These are phyloP conservation scores for Pythium dissimile DNA, from an alignment of 352 stramenopile genomes.

Conservation along the genomic window DNA sequence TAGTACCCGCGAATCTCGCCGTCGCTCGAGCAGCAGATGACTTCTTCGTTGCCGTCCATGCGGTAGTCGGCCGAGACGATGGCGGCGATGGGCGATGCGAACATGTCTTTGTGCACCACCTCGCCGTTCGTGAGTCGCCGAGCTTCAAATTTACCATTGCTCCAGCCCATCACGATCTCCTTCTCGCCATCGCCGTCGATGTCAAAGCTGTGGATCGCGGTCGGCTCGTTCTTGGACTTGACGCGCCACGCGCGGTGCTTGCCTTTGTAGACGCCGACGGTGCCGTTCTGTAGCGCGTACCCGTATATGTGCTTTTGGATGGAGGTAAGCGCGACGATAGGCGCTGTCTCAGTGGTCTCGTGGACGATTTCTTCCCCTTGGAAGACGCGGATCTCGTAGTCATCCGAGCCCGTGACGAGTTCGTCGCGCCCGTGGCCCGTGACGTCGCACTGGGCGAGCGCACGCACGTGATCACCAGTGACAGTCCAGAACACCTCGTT, in stretches of 20 bases:
- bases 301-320: constrained; percentile 76
- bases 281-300: constrained; percentile 90
- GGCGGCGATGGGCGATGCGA: constrained; percentile 54
- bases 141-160: constrained; percentile 86
- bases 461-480: constrained; percentile 89
- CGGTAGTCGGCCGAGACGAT: constrained; percentile 85
- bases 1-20: constrained; percentile 80
- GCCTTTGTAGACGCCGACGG: constrained; percentile 90
- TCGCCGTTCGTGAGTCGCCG: constrained; percentile 72
- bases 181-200: constrained; percentile 88
- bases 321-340: constrained; percentile 63
- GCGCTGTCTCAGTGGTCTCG: constrained; percentile 86
- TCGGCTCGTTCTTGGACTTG: constrained; percentile 88
- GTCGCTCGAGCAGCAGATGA: constrained; percentile 83
- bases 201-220: constrained; percentile 83
- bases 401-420: constrained; percentile 87
- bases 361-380: constrained; percentile 86
- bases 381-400: constrained; percentile 90
- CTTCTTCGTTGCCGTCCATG: constrained; percentile 83
- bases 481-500: constrained; percentile 90
- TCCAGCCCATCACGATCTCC: constrained; percentile 90
- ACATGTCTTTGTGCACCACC: constrained; percentile 80
- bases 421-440: constrained; percentile 66
- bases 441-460: constrained; percentile 71
- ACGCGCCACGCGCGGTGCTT: constrained; percentile 87